Conservation (phyloP, 176 grass and related monocot genomes). For the Hsuehochloa calcarea region DNA sequence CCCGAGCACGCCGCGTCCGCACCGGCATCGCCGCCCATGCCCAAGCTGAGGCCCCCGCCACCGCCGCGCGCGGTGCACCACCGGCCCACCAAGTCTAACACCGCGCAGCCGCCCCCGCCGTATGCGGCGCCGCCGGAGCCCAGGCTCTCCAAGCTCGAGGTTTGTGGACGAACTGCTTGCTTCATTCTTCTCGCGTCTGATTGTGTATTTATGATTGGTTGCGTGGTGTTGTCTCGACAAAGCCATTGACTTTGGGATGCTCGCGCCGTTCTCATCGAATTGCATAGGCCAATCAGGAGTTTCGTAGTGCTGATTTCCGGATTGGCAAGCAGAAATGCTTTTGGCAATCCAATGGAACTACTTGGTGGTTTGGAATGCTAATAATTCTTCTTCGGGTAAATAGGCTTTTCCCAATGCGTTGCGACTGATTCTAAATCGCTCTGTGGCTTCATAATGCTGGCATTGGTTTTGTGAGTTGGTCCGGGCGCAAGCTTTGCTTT, state of each 20-base stretch:
- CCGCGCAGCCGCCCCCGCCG: not conserved
- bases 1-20: not conserved
- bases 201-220: not conserved
- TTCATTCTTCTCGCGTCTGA: not conserved
- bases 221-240: not conserved
- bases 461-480: not conserved
- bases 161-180: not conserved
- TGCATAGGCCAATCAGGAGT: not conserved
- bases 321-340: not conserved
- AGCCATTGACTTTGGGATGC: constrained; percentile 26
- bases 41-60: constrained; percentile 23
- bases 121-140: not conserved
- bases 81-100: constrained; percentile 26
- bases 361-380: not conserved
- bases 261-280: not conserved
- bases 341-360: not conserved
- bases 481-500: not conserved
- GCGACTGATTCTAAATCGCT: not conserved
- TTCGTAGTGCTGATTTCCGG: not conserved
- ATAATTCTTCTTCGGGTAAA: not conserved
- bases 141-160: constrained; percentile 29
- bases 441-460: not conserved
- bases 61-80: constrained; percentile 9
- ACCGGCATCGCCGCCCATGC: constrained; percentile 26
- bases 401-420: not conserved